Conservation (phyloP, 1,284 basidiomycete species). For the Rhodotorula sp. region DNA sequence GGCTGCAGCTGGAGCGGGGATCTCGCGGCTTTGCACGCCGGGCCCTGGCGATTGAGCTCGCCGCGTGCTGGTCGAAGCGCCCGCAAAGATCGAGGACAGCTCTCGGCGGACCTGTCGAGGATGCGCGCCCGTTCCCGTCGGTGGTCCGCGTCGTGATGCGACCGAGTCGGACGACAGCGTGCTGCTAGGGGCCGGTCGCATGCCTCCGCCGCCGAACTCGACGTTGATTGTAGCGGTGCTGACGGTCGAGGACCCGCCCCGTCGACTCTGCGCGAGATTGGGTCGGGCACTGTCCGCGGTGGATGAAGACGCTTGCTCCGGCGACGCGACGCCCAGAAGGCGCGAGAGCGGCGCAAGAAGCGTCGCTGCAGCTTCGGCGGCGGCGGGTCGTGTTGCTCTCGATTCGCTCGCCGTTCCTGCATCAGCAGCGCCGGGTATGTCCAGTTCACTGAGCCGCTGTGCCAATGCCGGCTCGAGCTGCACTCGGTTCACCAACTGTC, state of each 20-base stretch:
- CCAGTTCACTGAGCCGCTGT: conserved; percentile 62
- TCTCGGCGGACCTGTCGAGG: conserved; percentile 28
- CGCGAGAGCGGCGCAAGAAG: conserved; percentile 70
- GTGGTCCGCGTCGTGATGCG: neutral
- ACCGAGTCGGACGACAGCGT: conserved; percentile 56
- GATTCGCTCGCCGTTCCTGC: conserved; percentile 57
- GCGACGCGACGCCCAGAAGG: conserved; percentile 54
- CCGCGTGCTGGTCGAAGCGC: conserved; percentile 15
- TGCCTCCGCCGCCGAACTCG: conserved; percentile 72
- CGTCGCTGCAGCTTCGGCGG: conserved; percentile 2
- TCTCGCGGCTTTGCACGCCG: conserved; percentile 5
- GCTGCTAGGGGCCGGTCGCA: conserved; percentile 58
- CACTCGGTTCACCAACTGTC: conserved; percentile 81
- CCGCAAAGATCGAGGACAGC: conserved; percentile 44
- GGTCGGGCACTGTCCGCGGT: neutral
- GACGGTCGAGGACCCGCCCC: conserved; percentile 74
- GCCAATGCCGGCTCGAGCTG: conserved; percentile 82
- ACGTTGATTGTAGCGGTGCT: conserved; percentile 87
- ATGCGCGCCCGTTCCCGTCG: neutral
- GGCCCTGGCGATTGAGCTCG: conserved; percentile 7
- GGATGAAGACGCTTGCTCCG: neutral
- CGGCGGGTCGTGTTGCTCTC: neutral
- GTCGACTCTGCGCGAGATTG: conserved; percentile 44
- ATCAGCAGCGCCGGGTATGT: conserved; percentile 22
- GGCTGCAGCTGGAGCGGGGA: neutral